Evolutionary conservation across 768 basidiomycete genomes (phyloP).

Genomic region (Boletus fagicola): DNA sequence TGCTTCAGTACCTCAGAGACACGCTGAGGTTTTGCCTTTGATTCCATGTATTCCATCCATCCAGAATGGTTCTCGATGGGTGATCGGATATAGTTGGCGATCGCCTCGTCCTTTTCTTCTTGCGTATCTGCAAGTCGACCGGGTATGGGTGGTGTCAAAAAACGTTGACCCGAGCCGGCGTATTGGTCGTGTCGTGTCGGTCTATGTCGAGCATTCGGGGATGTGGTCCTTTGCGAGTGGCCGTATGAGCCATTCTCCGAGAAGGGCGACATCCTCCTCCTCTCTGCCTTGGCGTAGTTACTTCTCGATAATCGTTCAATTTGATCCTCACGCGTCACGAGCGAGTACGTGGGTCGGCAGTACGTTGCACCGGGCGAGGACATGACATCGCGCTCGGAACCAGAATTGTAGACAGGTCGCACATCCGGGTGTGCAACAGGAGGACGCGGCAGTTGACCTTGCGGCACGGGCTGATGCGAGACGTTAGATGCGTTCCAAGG

Average conservation of each 20-base stretch:
- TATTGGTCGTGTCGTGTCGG: not conserved
- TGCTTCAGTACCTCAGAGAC: constrained; percentile 45
- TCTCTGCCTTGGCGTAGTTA: constrained; percentile 11
- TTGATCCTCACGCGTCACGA: constrained; percentile 27
- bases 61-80: constrained; percentile 43
- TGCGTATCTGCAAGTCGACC: constrained; percentile 33
- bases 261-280: constrained; percentile 10
- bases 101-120: constrained; percentile 41
- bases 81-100: constrained; percentile 44
- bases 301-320: constrained; percentile 29
- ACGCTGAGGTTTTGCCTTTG: constrained; percentile 39
- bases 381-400: constrained; percentile 21
- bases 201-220: constrained; percentile 7
- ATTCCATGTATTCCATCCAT: constrained; percentile 48
- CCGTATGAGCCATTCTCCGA: constrained; percentile 21
- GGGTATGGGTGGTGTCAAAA: constrained; percentile 25
- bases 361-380: constrained; percentile 1
- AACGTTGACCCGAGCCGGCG: constrained; percentile 2
- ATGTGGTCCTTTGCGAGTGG: constrained; percentile 13
- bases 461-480: constrained; percentile 21
- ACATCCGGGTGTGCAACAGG: constrained; percentile 8
- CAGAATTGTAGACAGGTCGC: constrained; percentile 12
- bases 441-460: constrained; percentile 30
- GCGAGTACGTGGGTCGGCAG: constrained; percentile 8
- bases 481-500: constrained; percentile 17